phyloP scores from a whole-genome alignment of 2,329 filamentous ascomycete species.

The Diplodia sapinea region DNA sequence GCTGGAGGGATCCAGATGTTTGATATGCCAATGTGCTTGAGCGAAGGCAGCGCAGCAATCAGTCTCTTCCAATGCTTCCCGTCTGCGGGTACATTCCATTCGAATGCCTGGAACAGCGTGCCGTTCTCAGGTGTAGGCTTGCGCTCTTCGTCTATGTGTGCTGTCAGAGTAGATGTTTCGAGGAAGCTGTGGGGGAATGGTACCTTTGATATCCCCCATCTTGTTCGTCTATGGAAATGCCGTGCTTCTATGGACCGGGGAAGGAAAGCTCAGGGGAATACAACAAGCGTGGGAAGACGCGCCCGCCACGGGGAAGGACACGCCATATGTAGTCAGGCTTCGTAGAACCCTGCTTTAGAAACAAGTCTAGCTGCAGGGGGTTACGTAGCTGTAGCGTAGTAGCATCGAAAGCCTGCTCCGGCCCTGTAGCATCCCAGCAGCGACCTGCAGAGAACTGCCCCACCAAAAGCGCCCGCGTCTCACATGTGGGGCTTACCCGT shows the following conservation, averaged over 20 bases:
- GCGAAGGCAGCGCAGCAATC: constrained; percentile 55
- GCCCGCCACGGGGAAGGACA: neutral
- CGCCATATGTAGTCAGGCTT: neutral
- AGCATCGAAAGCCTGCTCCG: constrained; percentile 5
- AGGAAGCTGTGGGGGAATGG: no score
- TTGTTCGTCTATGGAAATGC: neutral
- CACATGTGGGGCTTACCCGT: constrained; percentile 1
- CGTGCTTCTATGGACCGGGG: neutral
- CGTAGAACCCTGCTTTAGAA: neutral
- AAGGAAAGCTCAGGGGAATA: neutral
- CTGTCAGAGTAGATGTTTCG: neutral
- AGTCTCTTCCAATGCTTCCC: constrained; percentile 66
- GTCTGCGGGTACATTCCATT: constrained; percentile 72
- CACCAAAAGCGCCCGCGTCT: neutral
- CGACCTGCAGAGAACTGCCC: constrained; percentile 10
- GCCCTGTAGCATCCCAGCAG: constrained; percentile 7
- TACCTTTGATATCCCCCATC: constrained; percentile 15
- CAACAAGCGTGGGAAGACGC: neutral
- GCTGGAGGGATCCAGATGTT: constrained; percentile 73
- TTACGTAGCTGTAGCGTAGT: constrained; percentile 9
- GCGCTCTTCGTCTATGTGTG: constrained; percentile 5
- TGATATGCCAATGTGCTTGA: constrained; percentile 66
- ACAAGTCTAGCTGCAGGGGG: constrained; percentile 3
- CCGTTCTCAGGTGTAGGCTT: constrained; percentile 27
- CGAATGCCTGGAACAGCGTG: constrained; percentile 70